Evolutionary conservation across 306 rosid species (phyloP).

Genomic region (Cucurbita moschata): DNA sequence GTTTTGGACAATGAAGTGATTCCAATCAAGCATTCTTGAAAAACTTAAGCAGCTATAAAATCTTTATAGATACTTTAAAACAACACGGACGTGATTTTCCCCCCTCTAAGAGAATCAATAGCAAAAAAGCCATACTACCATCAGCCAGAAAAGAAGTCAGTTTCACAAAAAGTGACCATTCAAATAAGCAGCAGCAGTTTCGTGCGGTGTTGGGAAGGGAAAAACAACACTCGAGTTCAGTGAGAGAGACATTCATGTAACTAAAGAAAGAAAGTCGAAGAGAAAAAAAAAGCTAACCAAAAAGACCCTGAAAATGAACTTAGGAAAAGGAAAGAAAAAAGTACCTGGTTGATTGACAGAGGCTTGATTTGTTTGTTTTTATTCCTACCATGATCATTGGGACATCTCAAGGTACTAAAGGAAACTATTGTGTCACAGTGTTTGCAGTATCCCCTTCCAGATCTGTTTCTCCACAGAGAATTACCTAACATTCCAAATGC

Average conservation of each 20-base stretch:
- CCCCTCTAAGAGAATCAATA: neutral
- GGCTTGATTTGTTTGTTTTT: conserved; percentile 36
- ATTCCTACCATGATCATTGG: conserved; percentile 21
- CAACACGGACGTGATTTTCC: neutral
- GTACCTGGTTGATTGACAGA: conserved; percentile 47
- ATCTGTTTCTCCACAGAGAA: conserved; percentile 30
- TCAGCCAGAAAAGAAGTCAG: neutral
- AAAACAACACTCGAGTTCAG: neutral
- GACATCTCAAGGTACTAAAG: conserved; percentile 51
- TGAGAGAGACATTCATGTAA: neutral
- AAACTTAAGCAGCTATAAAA: neutral
- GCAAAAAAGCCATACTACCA: neutral
- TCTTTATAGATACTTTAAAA: neutral
- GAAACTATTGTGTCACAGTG: conserved; percentile 55
- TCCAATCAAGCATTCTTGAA: neutral
- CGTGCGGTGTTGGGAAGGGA: neutral
- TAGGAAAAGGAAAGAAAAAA: neutral
- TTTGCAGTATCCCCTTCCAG: conserved; percentile 59
- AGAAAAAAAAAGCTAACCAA: neutral
- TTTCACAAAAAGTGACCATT: neutral
- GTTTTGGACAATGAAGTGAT: neutral
- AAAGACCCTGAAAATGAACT: neutral
- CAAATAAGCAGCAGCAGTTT: neutral
- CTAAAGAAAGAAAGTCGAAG: neutral
- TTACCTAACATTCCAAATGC: conserved; percentile 27